Conservation (phyloP, 805 yeast species). For the Cyberlindnera sargentensis region DNA sequence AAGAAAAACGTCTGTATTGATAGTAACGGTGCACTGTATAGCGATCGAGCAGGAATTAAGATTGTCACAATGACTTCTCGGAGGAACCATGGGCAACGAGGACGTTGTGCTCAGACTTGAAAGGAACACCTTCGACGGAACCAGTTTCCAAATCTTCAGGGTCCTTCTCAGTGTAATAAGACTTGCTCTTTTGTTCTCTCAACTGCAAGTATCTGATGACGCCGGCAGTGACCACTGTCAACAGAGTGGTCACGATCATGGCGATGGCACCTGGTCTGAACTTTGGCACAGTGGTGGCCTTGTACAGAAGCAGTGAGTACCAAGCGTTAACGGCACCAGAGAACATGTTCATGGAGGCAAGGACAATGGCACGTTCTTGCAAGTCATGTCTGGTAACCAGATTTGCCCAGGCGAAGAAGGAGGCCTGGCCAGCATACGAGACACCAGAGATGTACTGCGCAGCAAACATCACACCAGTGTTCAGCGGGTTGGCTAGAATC, state of each 20-base stretch:
- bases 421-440: constrained; percentile 53
- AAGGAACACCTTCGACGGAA: constrained; percentile 1
- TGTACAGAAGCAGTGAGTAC: constrained; percentile 51
- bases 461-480: constrained; percentile 35
- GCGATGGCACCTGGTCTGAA: constrained; percentile 50
- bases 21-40: too few relatives aligned
- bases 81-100: neutral
- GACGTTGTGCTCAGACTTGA: neutral
- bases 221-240: constrained; percentile 34
- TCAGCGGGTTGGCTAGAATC: constrained; percentile 35
- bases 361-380: constrained; percentile 56
- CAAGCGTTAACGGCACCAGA: constrained; percentile 57
- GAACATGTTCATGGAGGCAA: constrained; percentile 63
- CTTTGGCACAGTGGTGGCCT: constrained; percentile 44
- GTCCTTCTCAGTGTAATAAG: neutral
- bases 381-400: constrained; percentile 50
- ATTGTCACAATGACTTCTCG: neutral
- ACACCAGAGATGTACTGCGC: constrained; percentile 52
- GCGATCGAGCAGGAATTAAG: too few relatives aligned
- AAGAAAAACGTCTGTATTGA: too few relatives aligned
- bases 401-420: constrained; percentile 59
- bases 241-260: constrained; percentile 43
- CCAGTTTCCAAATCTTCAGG: constrained; percentile 1
- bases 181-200: constrained; percentile 23
- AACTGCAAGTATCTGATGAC: constrained; percentile 37